Conservation (phyloP, 2,329 filamentous ascomycete species). For the Pestalotiopsis sp. region DNA sequence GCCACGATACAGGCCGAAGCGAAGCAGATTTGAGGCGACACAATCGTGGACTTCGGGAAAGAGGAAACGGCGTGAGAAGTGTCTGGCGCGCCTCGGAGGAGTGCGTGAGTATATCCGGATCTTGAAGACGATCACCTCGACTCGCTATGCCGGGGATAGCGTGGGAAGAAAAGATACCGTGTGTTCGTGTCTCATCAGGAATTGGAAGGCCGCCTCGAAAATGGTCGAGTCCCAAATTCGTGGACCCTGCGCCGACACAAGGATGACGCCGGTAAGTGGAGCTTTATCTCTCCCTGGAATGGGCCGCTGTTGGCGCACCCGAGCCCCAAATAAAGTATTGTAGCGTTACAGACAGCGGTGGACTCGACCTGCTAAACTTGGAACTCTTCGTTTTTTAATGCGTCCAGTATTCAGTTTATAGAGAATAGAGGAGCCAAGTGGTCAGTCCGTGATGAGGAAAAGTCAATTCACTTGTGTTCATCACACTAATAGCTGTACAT, state of each 20-base stretch:
- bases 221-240: conserved; percentile 9
- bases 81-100: background rate
- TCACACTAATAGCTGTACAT: background rate
- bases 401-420: too few relatives aligned
- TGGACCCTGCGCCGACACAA: conserved; percentile 8
- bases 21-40: background rate
- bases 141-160: background rate
- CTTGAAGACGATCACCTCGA: background rate
- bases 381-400: too few relatives aligned
- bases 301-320: background rate
- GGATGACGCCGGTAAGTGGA: conserved; percentile 9
- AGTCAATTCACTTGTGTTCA: background rate
- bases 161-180: background rate
- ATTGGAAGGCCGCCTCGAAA: background rate
- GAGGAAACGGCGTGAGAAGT: background rate
- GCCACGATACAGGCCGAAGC: background rate
- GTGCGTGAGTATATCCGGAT: background rate
- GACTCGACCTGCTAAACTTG: background rate
- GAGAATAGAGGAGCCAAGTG: too few relatives aligned
- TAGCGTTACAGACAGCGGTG: background rate
- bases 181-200: background rate
- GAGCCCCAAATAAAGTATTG: background rate
- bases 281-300: background rate
- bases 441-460: too few relatives aligned
- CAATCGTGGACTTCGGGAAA: background rate